These are phyloP conservation scores for Passiflora organensis DNA, from an alignment of 345 rosid genomes.

Conservation along the genomic window DNA sequence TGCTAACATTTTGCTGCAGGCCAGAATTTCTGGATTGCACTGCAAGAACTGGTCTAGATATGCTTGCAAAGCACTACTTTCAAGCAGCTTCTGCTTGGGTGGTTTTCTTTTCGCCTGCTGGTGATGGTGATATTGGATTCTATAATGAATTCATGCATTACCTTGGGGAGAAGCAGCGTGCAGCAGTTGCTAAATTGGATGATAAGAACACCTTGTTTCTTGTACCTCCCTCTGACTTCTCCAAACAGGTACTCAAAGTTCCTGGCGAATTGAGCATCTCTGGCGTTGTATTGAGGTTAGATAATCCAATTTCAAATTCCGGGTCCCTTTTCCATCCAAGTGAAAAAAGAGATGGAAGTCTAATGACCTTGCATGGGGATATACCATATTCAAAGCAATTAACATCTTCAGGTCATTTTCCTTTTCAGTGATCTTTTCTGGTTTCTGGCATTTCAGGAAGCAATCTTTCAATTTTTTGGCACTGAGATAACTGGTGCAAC, in stretches of 20 bases:
- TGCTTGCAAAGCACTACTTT: conserved; percentile 91
- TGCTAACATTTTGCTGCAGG: conserved; percentile 36
- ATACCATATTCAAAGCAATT: conserved; percentile 34
- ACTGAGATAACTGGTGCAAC: conserved; percentile 30
- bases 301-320: conserved; percentile 42
- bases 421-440: conserved; percentile 26
- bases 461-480: conserved; percentile 25
- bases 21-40: conserved; percentile 94
- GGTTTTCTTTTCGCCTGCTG: conserved; percentile 85
- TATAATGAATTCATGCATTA: conserved; percentile 93
- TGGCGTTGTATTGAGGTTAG: conserved; percentile 78
- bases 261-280: conserved; percentile 92
- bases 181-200: conserved; percentile 91
- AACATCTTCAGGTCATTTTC: conserved; percentile 23
- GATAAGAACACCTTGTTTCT: conserved; percentile 87
- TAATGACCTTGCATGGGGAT: conserved; percentile 35
- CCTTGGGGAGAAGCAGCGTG: conserved; percentile 88
- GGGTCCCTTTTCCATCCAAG: conserved; percentile 38
- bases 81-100: conserved; percentile 94
- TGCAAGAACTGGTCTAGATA: conserved; percentile 89
- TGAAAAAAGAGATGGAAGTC: conserved; percentile 37
- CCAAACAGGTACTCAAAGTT: conserved; percentile 83
- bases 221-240: conserved; percentile 94
- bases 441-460: conserved; percentile 31
- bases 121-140: conserved; percentile 76